Evolutionary conservation across 208 protist species (phyloP).

Genomic region (Phytomonas francai): DNA sequence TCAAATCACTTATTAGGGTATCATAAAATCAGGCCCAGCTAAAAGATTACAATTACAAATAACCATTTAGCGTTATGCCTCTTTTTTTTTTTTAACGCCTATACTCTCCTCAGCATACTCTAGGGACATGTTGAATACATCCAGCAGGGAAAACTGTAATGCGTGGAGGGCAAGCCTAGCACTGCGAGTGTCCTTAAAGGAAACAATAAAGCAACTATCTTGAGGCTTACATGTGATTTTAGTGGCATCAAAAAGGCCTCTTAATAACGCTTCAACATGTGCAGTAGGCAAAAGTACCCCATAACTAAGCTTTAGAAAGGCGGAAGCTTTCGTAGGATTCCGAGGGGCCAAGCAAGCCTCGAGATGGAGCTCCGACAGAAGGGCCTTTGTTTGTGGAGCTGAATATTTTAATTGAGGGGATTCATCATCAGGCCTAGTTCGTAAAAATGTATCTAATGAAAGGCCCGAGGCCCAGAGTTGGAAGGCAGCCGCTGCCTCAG

Average conservation of each 20-base stretch:
- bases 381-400: not conserved
- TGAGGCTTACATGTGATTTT: slow-evolving; percentile 22
- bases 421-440: not conserved
- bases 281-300: slow-evolving; percentile 51
- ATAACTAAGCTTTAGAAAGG: slow-evolving; percentile 37
- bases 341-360: slow-evolving; percentile 23
- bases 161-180: slow-evolving; percentile 48
- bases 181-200: slow-evolving; percentile 25
- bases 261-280: slow-evolving; percentile 50
- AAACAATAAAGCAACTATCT: slow-evolving; percentile 29
- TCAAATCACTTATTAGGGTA: not conserved
- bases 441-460: slow-evolving; percentile 3
- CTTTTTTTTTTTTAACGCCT: not conserved
- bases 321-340: slow-evolving; percentile 19
- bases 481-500: slow-evolving; percentile 36
- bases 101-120: slow-evolving; percentile 10
- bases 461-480: slow-evolving; percentile 19
- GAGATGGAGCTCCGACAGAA: not conserved
- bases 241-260: slow-evolving; percentile 45
- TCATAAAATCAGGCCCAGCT: not conserved
- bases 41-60: not conserved
- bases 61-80: not conserved
- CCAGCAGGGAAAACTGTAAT: slow-evolving; percentile 47
- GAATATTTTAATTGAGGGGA: not conserved
- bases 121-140: slow-evolving; percentile 42